Conservation (phyloP, 2,329 filamentous ascomycete genomes). For the Colletotrichum cuscutae region DNA sequence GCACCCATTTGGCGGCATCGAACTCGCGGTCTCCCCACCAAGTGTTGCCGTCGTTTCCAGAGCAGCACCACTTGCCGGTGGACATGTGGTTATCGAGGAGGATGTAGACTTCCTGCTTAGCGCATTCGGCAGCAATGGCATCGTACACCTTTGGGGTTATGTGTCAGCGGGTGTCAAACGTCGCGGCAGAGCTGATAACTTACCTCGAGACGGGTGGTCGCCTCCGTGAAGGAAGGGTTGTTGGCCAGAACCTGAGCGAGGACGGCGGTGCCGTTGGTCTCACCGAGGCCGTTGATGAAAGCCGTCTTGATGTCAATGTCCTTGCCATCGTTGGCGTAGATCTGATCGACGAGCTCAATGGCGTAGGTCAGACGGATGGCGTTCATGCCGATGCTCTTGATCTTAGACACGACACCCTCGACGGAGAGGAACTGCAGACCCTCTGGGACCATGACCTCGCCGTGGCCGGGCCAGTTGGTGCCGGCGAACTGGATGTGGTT, state of each 20-base stretch:
- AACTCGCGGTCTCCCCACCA: conserved; percentile 73
- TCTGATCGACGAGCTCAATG: conserved; percentile 72
- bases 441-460: conserved; percentile 73
- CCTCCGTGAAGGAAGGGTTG: conserved; percentile 65
- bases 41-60: conserved; percentile 62
- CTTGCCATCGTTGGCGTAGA: conserved; percentile 57
- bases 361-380: conserved; percentile 71
- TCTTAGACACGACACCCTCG: conserved; percentile 61
- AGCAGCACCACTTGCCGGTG: conserved; percentile 68
- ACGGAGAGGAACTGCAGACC: conserved; percentile 72
- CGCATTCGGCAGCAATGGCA: conserved; percentile 68
- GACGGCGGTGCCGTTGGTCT: conserved; percentile 61
- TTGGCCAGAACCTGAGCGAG: conserved; percentile 63
- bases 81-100: conserved; percentile 72
- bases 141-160: conserved; percentile 55
- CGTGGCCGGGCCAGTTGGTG: conserved; percentile 70
- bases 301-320: conserved; percentile 59
- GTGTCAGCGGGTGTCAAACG: background rate
- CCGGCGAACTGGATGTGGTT: conserved; percentile 62
- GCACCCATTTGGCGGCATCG: conserved; percentile 66
- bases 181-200: conserved; percentile 26
- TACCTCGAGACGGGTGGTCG: conserved; percentile 64
- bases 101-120: conserved; percentile 65
- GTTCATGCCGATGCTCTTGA: conserved; percentile 71
- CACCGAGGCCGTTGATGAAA: conserved; percentile 58